Evolutionary conservation across 2,329 filamentous ascomycete genomes (phyloP).

Genomic region (Cladophialophora immunda): DNA sequence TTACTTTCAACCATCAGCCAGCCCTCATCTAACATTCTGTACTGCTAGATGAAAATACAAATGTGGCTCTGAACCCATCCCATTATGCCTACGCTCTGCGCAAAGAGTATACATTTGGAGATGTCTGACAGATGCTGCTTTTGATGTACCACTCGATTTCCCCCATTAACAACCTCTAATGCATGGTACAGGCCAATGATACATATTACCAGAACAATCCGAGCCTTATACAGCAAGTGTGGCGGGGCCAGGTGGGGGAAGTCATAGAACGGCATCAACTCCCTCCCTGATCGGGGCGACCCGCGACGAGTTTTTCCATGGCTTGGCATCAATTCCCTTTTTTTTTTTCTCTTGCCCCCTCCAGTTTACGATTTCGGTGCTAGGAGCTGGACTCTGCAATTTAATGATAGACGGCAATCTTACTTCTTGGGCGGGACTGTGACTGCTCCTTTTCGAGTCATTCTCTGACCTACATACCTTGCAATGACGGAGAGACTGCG

Average conservation of each 20-base stretch:
- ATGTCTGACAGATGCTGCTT: neutral
- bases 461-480: neutral
- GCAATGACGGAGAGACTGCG: constrained; percentile 60
- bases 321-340: neutral
- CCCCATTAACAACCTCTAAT: neutral
- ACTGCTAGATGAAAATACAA: neutral
- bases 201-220: neutral
- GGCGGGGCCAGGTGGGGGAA: neutral
- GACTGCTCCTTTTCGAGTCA: neutral
- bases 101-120: neutral
- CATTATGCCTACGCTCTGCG: neutral
- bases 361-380: neutral
- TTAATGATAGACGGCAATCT: neutral
- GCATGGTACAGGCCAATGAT: neutral
- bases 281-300: neutral
- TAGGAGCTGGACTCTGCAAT: neutral
- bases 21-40: neutral
- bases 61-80: neutral
- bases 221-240: neutral
- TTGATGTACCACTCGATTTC: neutral
- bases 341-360: neutral
- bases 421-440: constrained; percentile 1
- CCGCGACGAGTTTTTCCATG: constrained; percentile 3
- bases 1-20: neutral
- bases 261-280: neutral